These are phyloP conservation scores for Parasitella parasitica DNA, from an alignment of 371 early-diverging fungal species.

Conservation along the genomic window DNA sequence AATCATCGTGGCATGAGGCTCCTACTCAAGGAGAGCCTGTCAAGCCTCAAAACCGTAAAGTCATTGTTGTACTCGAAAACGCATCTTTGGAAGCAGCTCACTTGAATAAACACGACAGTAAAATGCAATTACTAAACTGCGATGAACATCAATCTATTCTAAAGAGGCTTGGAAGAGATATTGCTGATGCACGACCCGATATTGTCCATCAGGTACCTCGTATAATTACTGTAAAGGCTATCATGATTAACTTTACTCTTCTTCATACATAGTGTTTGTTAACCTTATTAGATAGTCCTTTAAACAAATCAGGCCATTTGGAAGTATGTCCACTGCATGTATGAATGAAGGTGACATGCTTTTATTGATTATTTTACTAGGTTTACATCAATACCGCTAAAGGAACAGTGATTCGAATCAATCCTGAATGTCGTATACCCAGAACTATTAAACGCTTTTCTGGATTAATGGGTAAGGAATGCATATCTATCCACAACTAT, in stretches of 20 bases:
- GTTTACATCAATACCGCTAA: slow-evolving; percentile 94
- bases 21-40: slow-evolving; percentile 27
- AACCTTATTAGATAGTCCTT: slow-evolving; percentile 95
- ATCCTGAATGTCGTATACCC: slow-evolving; percentile 97
- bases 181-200: slow-evolving; percentile 91
- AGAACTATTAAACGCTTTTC: slow-evolving; percentile 97
- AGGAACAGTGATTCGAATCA: slow-evolving; percentile 95
- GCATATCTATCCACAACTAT: too few species aligned
- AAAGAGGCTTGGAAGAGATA: slow-evolving; percentile 78
- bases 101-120: slow-evolving; percentile 74
- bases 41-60: slow-evolving; percentile 40
- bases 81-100: slow-evolving; percentile 92
- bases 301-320: slow-evolving; percentile 94
- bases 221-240: not conserved
- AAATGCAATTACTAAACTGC: slow-evolving; percentile 91
- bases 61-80: slow-evolving; percentile 90
- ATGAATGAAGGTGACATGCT: not conserved
- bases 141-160: slow-evolving; percentile 95
- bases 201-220: slow-evolving; percentile 91
- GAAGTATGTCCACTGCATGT: slow-evolving; percentile 52
- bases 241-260: too few species aligned
- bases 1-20: slow-evolving; percentile 29
- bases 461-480: slow-evolving; percentile 83
- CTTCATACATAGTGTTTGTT: slow-evolving; percentile 84
- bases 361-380: slow-evolving; percentile 13